These are phyloP conservation scores for Samsoniella hepiali DNA, from an alignment of 2,329 filamentous ascomycete species.

Conservation along the genomic window DNA sequence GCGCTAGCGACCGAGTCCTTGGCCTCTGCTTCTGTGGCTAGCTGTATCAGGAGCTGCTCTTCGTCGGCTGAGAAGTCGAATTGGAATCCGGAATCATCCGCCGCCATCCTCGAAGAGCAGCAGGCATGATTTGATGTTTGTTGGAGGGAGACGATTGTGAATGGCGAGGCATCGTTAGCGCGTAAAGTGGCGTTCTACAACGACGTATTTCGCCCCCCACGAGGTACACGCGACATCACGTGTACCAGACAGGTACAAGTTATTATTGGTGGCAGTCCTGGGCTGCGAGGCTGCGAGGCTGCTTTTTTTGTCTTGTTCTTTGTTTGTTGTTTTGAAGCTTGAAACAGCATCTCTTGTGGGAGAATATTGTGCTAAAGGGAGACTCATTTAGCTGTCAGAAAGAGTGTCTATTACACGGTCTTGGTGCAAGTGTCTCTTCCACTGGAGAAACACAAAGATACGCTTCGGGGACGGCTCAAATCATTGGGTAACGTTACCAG, in stretches of 20 bases:
- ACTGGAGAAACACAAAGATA: too few species aligned
- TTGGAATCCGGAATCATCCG: conserved; percentile 43
- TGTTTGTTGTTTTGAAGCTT: too few species aligned
- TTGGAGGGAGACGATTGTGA: background rate
- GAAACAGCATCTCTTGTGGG: too few species aligned
- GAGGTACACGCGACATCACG: conserved; percentile 14
- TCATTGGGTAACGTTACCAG: too few species aligned
- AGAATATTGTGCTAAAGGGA: too few species aligned
- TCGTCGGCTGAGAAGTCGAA: conserved; percentile 48
- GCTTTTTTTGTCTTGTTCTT: too few species aligned
- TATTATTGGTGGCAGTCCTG: too few species aligned
- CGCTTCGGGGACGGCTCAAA: too few species aligned
- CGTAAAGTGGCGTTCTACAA: conserved; percentile 5
- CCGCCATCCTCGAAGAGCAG: conserved; percentile 19
- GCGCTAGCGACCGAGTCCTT: conserved; percentile 16
- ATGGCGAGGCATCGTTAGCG: background rate
- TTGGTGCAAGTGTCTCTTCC: too few species aligned
- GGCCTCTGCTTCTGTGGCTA: conserved; percentile 27
- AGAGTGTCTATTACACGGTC: too few species aligned
- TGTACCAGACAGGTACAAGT: conserved; percentile 3
- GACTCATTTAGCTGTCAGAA: too few species aligned
- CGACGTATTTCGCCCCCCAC: background rate
- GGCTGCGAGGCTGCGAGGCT: too few species aligned
- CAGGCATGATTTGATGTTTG: background rate
- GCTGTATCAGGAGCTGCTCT: conserved; percentile 39